Evolutionary conservation across 2,329 filamentous ascomycete species (phyloP), one percentile per base, ranked within the genome.

Genomic region (Colletotrichum sp.): DNA sequence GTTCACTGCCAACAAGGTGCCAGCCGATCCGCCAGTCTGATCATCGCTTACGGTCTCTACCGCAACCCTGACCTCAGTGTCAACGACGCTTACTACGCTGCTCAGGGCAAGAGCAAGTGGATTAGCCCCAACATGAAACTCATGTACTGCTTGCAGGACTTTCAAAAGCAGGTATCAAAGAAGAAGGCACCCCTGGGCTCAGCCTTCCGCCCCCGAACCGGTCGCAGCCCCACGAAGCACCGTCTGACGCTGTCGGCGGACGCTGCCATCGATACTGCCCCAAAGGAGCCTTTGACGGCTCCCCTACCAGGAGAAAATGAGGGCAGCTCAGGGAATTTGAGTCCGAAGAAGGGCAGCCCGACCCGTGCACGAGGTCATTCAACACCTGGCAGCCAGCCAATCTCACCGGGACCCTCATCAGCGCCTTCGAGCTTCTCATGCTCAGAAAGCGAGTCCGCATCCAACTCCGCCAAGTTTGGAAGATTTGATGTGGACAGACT

Each of bases 71-170:
- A 92, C 7, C 86, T 95, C 80, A 95, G 90, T 79, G 94, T 96
- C 69, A 96, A 96, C 81, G 94, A 96, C 82, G 94, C 95, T 4
- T 97, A 97, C 82, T 92, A 95, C 82, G 90, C 93, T 4, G 95
- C 95, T 4, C 95, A 98, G 84, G 90, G 91, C 70, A 94, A 94
- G 85, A 97, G 95, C 83, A 92, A 90, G 81, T 98, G 95, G 95
- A 96, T 98, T 79, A 96, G 95, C 74, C 95, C 95, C 0, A 98
- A 98, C 83, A 98, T 98, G 95, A 95, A 95, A 79, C 88, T 98
- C 79, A 96, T 98, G 89, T 97, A 97, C 88, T 96, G 95, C 79
- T 87, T 98, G 64, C 95, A 96, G 83, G 95, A 96, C 81, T 96
- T 96, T 82, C 92, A 93, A 79, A 93, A 93, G 81, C 88, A 93